Base-by-base conservation (phyloP, 192 early-diverging fungal species). In the Dissophora ornata region DNA sequence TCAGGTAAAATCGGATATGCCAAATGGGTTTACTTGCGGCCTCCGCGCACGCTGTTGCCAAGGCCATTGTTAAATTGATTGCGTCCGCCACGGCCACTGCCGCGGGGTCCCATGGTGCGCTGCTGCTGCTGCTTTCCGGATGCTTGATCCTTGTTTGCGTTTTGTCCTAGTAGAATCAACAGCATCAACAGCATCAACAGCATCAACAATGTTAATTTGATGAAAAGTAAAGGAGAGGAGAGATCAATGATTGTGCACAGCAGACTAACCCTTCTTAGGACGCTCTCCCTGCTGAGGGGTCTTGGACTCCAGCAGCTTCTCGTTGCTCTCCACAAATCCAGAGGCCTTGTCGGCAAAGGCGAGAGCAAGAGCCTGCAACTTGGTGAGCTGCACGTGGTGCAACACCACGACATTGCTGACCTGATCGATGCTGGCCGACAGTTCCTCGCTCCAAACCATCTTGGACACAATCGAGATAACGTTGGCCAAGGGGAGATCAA, bases 391-490 rank as follows among this genome's bases (percentile, higher is more conserved):
- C 67, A 92, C 88, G 80, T 88, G 89, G 82, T 95, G 90, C 54
- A 99, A 84, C n/a, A 96, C 86, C 63, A 98, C 85, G 49, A 87
- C 87, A 46, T 90, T 87, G 40, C 83, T 85, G 34, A 95, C 90
- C 69, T 94, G 91, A 79, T 97, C 93, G 49, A 98, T 83, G 34
- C 91, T 91, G 28, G 94, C 98, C 36, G 89, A 82, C 19, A 99
- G 77, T 81, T 99, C 96, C 67, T 94, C 93, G 71, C 88, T 88
- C 82, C 92, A 94, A 61, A 99, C 94, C 95, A 99, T 94, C 84
- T 95, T 93, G 52, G 95, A 86, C 10, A 97, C 85, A 68, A 97
- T 89, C 12, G 89, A 73, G 56, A 90, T 82, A 33, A 95, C 92
- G 58, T 68, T 81, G 52, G 58, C 28, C 10, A 82, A 53, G 15